Evolutionary conservation across 78 protist genomes (phyloP), one percentile per base, ranked within the genome.

Genomic region (Tieghemostelium lacteum): DNA sequence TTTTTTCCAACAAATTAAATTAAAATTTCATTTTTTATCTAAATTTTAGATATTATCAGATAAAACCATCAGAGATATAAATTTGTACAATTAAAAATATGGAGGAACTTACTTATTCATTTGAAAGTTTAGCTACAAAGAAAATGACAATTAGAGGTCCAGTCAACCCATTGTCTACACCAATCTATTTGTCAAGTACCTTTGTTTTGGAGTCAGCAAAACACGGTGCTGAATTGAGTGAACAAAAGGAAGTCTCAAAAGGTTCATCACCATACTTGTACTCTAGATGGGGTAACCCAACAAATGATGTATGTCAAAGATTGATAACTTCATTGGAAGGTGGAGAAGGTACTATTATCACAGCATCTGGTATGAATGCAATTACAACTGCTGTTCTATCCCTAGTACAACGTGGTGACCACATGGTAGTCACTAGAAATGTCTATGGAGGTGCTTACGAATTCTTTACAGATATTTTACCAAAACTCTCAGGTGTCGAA

Each of bases 331-430:
- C 2, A 24, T 24, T 87, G 31, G 96, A 94, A 40, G 92, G 85
- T 0, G 91, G 91, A 24, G 24, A 80, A 20, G 80, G 61, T 8
- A 57, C 91, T 0, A 22, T 28, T 45, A 28, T 73, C 62, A 88
- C 86, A 45, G 26, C 65, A n/a, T 57, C 86, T 0, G 97, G 97
- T 33, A 95, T 92, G 94, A 87, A 92, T 7, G 95, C 97, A 17
- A 78, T 87, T 42, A 33, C 40, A 24, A 34, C 95, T 3, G 16
- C 65, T 0, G 10, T 88, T 65, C 26, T 64, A 37, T 65, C 89
- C 10, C 8, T 49, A 14, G 17, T 95, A 39, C 50, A 63, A 49
- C 36, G 85, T 20, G 97, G 97, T 54, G 97, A 95, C 60, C 95
- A 95, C 67, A 37, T 60, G 60, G 77, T 95, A 24, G 42, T 86